Conservation (phyloP, 23 red algal genomes). For the Agarophyton chilense region DNA sequence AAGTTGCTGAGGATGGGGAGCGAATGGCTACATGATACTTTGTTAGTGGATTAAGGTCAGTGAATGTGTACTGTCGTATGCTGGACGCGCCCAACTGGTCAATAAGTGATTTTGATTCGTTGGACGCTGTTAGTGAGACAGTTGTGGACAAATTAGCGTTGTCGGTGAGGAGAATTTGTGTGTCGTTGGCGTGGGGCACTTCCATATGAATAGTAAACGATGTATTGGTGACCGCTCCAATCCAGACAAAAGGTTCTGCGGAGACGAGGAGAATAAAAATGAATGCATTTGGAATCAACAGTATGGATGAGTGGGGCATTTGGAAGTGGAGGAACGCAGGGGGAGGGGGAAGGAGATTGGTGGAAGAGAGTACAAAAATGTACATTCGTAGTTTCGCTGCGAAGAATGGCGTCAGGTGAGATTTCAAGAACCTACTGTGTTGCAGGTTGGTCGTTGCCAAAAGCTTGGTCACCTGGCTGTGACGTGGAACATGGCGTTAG, state of each 20-base stretch:
- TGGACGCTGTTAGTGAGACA: neutral
- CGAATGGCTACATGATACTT: constrained; percentile 23
- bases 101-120: neutral
- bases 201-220: constrained; percentile 51
- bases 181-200: neutral
- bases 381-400: too few relatives aligned
- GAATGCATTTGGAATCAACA: neutral
- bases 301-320: neutral
- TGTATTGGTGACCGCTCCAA: constrained; percentile 57
- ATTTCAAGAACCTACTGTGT: too few relatives aligned
- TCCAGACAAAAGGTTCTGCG: constrained; percentile 44
- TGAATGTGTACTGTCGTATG: constrained; percentile 6
- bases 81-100: neutral
- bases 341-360: neutral
- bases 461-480: neutral
- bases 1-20: neutral
- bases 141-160: neutral
- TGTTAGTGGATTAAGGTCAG: constrained; percentile 6
- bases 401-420: too few relatives aligned
- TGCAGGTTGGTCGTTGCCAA: neutral
- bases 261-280: neutral
- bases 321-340: neutral
- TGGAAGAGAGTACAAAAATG: too few relatives aligned
- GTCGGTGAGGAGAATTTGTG: constrained; percentile 31
- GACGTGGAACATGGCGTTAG: neutral